These are phyloP conservation scores for Caloboletus inedulis DNA, from an alignment of 1,284 basidiomycete species.

Conservation along the genomic window DNA sequence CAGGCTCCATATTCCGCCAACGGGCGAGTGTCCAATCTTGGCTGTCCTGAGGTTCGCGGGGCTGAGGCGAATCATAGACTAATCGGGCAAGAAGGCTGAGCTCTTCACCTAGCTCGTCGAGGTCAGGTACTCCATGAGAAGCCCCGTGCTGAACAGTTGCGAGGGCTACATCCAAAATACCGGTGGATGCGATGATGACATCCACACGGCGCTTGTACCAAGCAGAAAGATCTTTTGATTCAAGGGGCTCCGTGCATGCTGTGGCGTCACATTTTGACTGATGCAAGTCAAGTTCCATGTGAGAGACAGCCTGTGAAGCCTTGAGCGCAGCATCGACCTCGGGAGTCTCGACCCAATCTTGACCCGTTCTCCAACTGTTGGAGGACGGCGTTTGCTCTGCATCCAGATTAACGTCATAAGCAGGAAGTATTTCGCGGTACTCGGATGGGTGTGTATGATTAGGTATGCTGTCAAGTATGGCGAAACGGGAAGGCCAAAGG, in stretches of 20 bases:
- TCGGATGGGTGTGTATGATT: constrained; percentile 64
- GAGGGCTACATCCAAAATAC: constrained; percentile 78
- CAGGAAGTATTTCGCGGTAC: constrained; percentile 64
- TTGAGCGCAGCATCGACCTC: constrained; percentile 43
- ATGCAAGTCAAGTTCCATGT: constrained; percentile 9
- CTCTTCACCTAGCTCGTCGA: constrained; percentile 88
- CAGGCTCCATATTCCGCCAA: constrained; percentile 69
- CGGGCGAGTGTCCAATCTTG: constrained; percentile 70
- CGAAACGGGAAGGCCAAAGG: constrained; percentile 70
- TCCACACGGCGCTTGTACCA: constrained; percentile 78
- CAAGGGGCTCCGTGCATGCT: constrained; percentile 10
- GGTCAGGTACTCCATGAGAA: constrained; percentile 69
- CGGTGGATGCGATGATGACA: constrained; percentile 59
- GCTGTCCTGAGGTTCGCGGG: constrained; percentile 35
- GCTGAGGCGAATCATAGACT: constrained; percentile 73
- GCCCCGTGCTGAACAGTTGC: constrained; percentile 82
- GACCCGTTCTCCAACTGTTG: constrained; percentile 46
- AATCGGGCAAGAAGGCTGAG: constrained; percentile 80
- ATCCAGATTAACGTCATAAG: constrained; percentile 46
- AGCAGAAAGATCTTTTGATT: constrained; percentile 45
- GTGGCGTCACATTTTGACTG: constrained; percentile 2
- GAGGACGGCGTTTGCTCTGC: constrained; percentile 39
- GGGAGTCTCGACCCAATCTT: constrained; percentile 56
- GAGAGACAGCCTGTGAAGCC: constrained; percentile 17
- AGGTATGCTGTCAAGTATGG: constrained; percentile 71